Base-by-base conservation (phyloP, 2,329 filamentous ascomycete species). In the Nemania sp. region DNA sequence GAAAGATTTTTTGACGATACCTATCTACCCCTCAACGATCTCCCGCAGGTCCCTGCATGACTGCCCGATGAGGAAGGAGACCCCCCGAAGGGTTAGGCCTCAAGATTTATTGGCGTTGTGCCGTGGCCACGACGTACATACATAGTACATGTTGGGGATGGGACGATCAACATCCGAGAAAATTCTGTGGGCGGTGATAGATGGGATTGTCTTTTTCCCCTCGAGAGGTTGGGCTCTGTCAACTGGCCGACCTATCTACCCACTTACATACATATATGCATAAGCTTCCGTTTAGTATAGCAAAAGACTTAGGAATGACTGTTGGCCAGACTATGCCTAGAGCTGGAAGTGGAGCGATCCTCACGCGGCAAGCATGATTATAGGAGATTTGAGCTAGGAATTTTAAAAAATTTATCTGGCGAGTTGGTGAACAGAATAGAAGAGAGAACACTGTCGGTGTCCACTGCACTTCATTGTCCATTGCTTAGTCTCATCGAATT, bases 41-140 rank as follows among this genome's bases (percentile, higher is more conserved):
- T 66, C 63, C 63, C 64, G 55, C 58, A 61, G 57, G 65, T 60
- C 38, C 68, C 62, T 66, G 62, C 62, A 63, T 65, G n/a, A 51
- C 38, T 59, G 54, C 65, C 68, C 24, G 22, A 70, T 62, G 27
- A n/a, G 56, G 64, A 55, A 60, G 63, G 63, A 61, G 55, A 52
- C 38, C 60, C 56, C 13, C 13, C 15, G 24, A 49, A 38, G n/a
- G 43, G 5, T 57, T 32, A 47, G 18, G 24, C 24, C 41, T 51
- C 38, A 15, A 59, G 20, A 29, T 38, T 52, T 41, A 63, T 51
- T 51, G 15, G 41, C 3, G 15, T 26, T 5, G 7, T 18, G 45
- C 38, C 18, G 11, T 22, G 47, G 22, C 47, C 24, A 15, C 24
- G 24, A 45, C 18, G 20, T 45, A 20, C 32, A 35, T 7, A 11